These are phyloP conservation scores for Fusarium hostae DNA, from an alignment of 2,329 filamentous ascomycete genomes.

Conservation along the genomic window DNA sequence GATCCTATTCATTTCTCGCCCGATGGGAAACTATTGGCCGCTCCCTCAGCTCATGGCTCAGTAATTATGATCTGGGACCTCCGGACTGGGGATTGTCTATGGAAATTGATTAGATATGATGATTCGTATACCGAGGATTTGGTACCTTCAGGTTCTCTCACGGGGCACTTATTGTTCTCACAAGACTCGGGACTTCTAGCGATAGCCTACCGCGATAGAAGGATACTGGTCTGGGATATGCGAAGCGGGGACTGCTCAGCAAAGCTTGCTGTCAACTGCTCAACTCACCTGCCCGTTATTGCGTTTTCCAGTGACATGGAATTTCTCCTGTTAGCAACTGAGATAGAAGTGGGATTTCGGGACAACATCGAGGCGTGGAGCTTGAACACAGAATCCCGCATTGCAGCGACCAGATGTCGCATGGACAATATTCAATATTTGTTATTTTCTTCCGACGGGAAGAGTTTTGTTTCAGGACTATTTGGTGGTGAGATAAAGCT, in stretches of 20 bases:
- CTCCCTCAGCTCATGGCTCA: rapidly evolving
- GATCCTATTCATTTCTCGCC: background rate
- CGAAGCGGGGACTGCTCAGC: background rate
- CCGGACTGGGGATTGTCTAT: rapidly evolving
- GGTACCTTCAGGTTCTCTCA: too few species aligned
- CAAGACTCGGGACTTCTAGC: background rate
- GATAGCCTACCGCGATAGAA: too few species aligned
- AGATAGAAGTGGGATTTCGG: too few species aligned
- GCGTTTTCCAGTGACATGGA: background rate
- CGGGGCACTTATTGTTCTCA: too few species aligned
- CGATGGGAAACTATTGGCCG: background rate
- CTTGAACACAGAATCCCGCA: background rate
- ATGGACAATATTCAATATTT: rapidly evolving
- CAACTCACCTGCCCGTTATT: too few species aligned
- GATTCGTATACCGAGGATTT: too few species aligned
- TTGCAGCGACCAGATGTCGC: too few species aligned
- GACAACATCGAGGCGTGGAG: background rate
- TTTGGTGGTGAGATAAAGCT: background rate
- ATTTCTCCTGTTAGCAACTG: rapidly evolving
- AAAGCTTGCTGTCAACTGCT: too few species aligned
- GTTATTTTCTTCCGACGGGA: background rate
- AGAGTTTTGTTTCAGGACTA: rapidly evolving
- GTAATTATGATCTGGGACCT: background rate
- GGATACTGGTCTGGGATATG: background rate
- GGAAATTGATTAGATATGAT: too few species aligned